Evolutionary conservation across 2,329 filamentous ascomycete species (phyloP).

Genomic region (Parafenestella ontariensis): DNA sequence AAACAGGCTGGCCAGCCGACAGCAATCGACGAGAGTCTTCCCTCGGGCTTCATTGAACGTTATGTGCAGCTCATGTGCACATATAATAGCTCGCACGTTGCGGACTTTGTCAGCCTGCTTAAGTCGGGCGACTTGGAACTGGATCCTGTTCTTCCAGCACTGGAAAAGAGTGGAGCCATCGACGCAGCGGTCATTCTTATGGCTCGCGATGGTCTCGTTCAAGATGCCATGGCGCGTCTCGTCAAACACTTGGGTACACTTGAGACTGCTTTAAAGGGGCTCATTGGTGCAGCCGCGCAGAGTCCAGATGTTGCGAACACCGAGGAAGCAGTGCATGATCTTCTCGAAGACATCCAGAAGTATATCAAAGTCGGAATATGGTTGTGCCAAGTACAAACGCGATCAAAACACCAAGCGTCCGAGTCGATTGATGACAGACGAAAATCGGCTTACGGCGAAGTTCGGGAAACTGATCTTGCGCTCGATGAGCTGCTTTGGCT

Average conservation of each 20-base stretch:
- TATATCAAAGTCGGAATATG: conserved; percentile 93
- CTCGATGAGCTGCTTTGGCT: conserved; percentile 71
- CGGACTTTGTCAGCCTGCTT: conserved; percentile 79
- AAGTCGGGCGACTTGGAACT: conserved; percentile 80
- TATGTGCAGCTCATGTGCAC: conserved; percentile 93
- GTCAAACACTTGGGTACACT: conserved; percentile 81
- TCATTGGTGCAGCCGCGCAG: conserved; percentile 69
- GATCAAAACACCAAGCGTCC: conserved; percentile 55
- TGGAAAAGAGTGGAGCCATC: conserved; percentile 88
- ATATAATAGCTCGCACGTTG: conserved; percentile 82
- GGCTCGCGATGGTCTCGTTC: conserved; percentile 83
- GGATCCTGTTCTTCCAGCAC: conserved; percentile 79
- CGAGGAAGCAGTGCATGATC: conserved; percentile 72
- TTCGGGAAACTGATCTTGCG: conserved; percentile 65
- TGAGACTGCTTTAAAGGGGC: conserved; percentile 76
- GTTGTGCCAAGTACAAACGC: conserved; percentile 88
- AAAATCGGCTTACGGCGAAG: conserved; percentile 46
- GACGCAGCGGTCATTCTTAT: conserved; percentile 93
- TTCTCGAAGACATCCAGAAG: conserved; percentile 81
- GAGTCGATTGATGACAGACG: conserved; percentile 49
- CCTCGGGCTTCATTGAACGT: conserved; percentile 73
- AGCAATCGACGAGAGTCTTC: conserved; percentile 32
- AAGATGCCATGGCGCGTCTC: conserved; percentile 83
- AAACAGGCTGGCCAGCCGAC: conserved; percentile 2
- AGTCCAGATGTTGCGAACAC: conserved; percentile 64